These are phyloP conservation scores for Globisporangium irregulare DNA, from an alignment of 352 stramenopile genomes.

Conservation along the genomic window DNA sequence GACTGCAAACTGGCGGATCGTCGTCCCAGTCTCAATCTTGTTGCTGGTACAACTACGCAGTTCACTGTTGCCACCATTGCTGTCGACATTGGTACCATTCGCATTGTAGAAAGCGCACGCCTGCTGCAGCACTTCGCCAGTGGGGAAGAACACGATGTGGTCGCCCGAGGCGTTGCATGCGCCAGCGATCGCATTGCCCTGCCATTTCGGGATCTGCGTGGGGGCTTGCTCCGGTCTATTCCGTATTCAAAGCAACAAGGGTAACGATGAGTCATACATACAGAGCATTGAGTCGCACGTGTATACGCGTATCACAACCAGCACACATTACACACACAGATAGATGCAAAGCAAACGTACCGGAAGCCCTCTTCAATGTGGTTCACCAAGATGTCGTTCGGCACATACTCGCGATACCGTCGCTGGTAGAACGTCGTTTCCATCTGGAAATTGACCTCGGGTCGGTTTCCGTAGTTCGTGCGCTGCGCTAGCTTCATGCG, in stretches of 20 bases:
- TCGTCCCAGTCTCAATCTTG: slow-evolving; percentile 46
- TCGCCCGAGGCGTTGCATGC: slow-evolving; percentile 25
- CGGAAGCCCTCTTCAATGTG: slow-evolving; percentile 30
- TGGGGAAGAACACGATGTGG: slow-evolving; percentile 69
- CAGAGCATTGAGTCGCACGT: background rate
- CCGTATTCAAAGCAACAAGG: background rate
- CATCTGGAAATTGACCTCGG: background rate
- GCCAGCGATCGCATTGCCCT: slow-evolving; percentile 64
- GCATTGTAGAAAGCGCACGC: slow-evolving; percentile 46
- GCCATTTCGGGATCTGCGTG: slow-evolving; percentile 40
- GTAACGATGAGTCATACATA: background rate
- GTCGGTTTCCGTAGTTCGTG: background rate
- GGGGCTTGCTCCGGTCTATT: slow-evolving; percentile 24
- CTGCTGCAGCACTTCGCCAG: slow-evolving; percentile 62
- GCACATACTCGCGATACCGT: slow-evolving; percentile 45
- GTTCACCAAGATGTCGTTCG: slow-evolving; percentile 38
- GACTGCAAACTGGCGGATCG: slow-evolving; percentile 59
- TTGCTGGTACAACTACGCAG: slow-evolving; percentile 28
- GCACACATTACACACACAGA: background rate
- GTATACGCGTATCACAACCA: background rate
- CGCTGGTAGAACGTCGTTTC: slow-evolving; percentile 32
- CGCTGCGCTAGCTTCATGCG: slow-evolving; percentile 25
- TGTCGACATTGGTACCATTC: background rate
- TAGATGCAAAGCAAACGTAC: slow-evolving; percentile 22
- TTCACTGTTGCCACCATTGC: background rate